Percentiles rank a stretch among this genome's conserved stretches.
phyloP scores from a whole-genome alignment of 352 stramenopile species.

The Phytophthora pini region DNA sequence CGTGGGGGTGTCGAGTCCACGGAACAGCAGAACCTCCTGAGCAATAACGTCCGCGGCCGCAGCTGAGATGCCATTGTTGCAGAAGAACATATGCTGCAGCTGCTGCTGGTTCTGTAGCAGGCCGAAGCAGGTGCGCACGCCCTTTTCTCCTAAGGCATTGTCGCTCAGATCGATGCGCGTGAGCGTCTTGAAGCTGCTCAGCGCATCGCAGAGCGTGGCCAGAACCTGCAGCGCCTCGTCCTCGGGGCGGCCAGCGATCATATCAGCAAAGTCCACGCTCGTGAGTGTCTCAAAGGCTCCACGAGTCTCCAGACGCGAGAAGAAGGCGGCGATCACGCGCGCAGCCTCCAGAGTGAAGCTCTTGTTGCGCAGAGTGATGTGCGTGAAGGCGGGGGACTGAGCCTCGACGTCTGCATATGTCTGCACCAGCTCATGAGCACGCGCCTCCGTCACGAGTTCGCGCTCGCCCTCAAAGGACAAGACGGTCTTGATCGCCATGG shows the following conservation, averaged over 20 bases:
- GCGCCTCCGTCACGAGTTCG: constrained; percentile 78
- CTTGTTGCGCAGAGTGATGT: constrained; percentile 90
- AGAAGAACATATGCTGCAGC: constrained; percentile 91
- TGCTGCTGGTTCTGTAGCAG: constrained; percentile 81
- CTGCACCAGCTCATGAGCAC: constrained; percentile 71
- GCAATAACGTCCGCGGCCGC: constrained; percentile 88
- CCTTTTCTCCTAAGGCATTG: constrained; percentile 96
- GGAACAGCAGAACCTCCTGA: constrained; percentile 89
- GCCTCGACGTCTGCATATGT: constrained; percentile 47
- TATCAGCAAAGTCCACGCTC: constrained; percentile 88
- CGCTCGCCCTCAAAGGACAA: constrained; percentile 79
- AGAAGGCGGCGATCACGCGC: constrained; percentile 77
- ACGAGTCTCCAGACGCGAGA: constrained; percentile 52
- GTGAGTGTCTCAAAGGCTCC: constrained; percentile 66
- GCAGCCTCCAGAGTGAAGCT: constrained; percentile 86
- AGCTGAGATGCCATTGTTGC: constrained; percentile 95
- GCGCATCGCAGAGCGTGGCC: constrained; percentile 75
- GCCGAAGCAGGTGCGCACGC: constrained; percentile 90
- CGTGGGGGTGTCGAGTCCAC: constrained; percentile 64
- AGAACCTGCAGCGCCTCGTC: constrained; percentile 88
- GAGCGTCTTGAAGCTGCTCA: constrained; percentile 76
- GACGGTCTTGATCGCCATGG: constrained; percentile 42
- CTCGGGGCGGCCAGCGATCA: constrained; percentile 84
- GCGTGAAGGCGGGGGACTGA: constrained; percentile 55
- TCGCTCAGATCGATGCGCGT: constrained; percentile 92